Evolutionary conservation across 2,329 filamentous ascomycete species (phyloP).

Genomic region (Leptodontidium sp.): DNA sequence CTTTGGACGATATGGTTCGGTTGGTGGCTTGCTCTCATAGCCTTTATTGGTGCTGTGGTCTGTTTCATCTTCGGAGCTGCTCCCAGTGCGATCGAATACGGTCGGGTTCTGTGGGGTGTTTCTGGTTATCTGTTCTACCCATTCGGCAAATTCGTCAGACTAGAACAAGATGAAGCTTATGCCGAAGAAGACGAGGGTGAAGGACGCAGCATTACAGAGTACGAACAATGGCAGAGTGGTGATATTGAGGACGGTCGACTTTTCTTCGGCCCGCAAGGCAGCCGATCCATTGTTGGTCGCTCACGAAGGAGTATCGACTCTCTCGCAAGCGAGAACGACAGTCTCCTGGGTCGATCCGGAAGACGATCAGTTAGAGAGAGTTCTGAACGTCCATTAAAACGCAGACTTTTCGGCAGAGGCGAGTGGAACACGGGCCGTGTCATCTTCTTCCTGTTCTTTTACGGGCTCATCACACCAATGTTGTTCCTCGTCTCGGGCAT

Average conservation of each 20-base stretch:
- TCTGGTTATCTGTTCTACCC: conserved; percentile 91
- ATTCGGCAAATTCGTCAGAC: conserved; percentile 93
- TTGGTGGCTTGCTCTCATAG: conserved; percentile 90
- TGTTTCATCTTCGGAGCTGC: conserved; percentile 84
- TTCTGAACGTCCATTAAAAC: conserved; percentile 66
- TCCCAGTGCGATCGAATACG: conserved; percentile 85
- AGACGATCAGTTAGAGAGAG: conserved; percentile 56
- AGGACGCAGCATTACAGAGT: conserved; percentile 96
- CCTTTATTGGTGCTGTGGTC: conserved; percentile 75
- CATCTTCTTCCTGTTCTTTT: conserved; percentile 96
- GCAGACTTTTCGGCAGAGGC: conserved; percentile 90
- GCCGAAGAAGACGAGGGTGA: conserved; percentile 94
- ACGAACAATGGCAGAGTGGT: conserved; percentile 98
- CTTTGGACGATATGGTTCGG: conserved; percentile 92
- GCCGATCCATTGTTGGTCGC: conserved; percentile 83
- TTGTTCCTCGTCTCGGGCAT: conserved; percentile 85
- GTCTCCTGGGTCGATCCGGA: conserved; percentile 76
- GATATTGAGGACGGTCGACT: conserved; percentile 94
- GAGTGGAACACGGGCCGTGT: conserved; percentile 95
- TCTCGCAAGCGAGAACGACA: conserved; percentile 83
- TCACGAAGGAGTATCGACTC: conserved; percentile 91
- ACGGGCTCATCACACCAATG: conserved; percentile 86
- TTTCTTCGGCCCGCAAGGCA: conserved; percentile 85
- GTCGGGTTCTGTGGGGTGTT: conserved; percentile 82
- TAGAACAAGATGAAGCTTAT: conserved; percentile 94